Percentiles rank a stretch among this genome's conserved stretches.
phyloP scores from a whole-genome alignment of 2,329 filamentous ascomycete genomes.

The Exophiala sideris region DNA sequence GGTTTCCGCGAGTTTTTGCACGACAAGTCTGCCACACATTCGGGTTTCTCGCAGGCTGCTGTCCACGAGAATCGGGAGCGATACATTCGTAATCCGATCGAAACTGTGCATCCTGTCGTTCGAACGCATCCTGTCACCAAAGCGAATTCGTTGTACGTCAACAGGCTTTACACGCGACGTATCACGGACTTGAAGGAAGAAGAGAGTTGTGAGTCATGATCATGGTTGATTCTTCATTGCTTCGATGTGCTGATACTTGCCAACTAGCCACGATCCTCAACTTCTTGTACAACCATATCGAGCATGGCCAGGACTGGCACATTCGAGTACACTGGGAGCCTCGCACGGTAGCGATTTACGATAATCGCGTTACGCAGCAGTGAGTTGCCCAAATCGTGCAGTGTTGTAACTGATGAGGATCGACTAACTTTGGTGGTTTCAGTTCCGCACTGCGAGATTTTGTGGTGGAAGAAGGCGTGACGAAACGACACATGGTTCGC shows the following conservation, averaged over 20 bases:
- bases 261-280: conserved; percentile 20
- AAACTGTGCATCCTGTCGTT: conserved; percentile 32
- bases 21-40: conserved; percentile 23
- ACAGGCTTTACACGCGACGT: conserved; percentile 30
- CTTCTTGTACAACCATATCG: conserved; percentile 25
- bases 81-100: conserved; percentile 5
- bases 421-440: too few relatives aligned
- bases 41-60: neutral
- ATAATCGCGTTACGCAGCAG: conserved; percentile 41
- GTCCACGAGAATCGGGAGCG: neutral
- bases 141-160: conserved; percentile 33
- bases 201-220: conserved; percentile 7
- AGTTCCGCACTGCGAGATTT: too few relatives aligned
- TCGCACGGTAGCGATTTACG: conserved; percentile 22
- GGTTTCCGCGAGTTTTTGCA: conserved; percentile 23
- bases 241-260: neutral
- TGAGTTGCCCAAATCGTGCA: too few relatives aligned
- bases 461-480: too few relatives aligned
- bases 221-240: neutral
- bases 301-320: conserved; percentile 27
- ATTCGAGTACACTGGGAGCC: conserved; percentile 28
- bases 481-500: too few relatives aligned
- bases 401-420: too few relatives aligned
- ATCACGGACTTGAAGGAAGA: conserved; percentile 27
- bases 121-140: conserved; percentile 33